Conservation (phyloP, 2,329 filamentous ascomycete genomes). For the Byssothecium circinans region DNA sequence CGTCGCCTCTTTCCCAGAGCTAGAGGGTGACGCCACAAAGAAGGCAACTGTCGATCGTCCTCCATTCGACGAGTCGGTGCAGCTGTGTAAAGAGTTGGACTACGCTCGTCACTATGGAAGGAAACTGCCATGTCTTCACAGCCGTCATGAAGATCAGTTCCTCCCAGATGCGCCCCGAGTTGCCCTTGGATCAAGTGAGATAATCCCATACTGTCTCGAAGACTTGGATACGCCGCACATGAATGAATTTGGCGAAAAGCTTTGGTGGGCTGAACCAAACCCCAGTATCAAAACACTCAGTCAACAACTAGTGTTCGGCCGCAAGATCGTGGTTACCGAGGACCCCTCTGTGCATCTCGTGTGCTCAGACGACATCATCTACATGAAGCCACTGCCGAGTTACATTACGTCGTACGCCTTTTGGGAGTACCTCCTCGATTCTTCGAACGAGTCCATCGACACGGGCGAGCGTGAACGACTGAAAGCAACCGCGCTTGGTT, state of each 20-base stretch:
- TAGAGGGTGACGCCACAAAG: constrained; percentile 8
- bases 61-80: constrained; percentile 12
- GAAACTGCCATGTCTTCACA: constrained; percentile 9
- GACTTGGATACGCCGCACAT: constrained; percentile 19
- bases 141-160: constrained; percentile 7
- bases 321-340: too few relatives aligned
- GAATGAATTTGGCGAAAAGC: constrained; percentile 16
- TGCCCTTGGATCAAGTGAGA: constrained; percentile 7
- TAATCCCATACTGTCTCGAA: constrained; percentile 16
- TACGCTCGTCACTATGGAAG: constrained; percentile 12
- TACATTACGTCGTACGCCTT: too few relatives aligned
- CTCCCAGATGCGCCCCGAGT: constrained; percentile 22
- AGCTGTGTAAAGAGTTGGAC: constrained; percentile 18
- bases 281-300: constrained; percentile 14
- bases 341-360: too few relatives aligned
- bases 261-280: constrained; percentile 16
- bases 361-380: too few relatives aligned
- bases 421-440: too few relatives aligned
- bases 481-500: too few relatives aligned
- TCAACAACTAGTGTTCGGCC: constrained; percentile 19
- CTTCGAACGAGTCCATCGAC: too few relatives aligned
- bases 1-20: constrained; percentile 10
- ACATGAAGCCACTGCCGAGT: too few relatives aligned
- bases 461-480: too few relatives aligned
- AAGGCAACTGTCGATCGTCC: constrained; percentile 2